Conservation (phyloP, 139 green algal species). For the Tetradesmus lagerheimii region DNA sequence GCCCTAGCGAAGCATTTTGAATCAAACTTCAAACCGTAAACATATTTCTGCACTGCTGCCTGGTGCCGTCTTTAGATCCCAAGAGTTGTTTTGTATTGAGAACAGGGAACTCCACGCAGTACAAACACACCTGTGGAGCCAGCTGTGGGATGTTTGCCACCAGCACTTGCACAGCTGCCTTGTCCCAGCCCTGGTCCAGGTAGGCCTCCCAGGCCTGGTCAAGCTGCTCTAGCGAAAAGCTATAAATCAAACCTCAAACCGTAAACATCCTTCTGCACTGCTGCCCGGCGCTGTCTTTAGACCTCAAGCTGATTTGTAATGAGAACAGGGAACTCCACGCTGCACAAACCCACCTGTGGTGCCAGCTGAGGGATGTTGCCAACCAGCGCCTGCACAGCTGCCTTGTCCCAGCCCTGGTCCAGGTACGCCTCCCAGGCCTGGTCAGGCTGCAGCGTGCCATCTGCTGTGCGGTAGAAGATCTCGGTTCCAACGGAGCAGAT, state of each 20-base stretch:
- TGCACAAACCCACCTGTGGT: slow-evolving; percentile 58
- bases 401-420: slow-evolving; percentile 75
- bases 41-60: too few species aligned
- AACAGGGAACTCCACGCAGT: slow-evolving; percentile 39
- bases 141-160: slow-evolving; percentile 57
- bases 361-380: slow-evolving; percentile 55
- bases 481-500: slow-evolving; percentile 96
- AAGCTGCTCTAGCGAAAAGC: too few species aligned
- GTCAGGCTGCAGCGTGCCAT: slow-evolving; percentile 61
- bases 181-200: slow-evolving; percentile 78
- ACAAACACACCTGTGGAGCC: slow-evolving; percentile 52
- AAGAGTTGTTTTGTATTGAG: too few species aligned
- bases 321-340: too few species aligned
- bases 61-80: too few species aligned
- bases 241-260: too few species aligned
- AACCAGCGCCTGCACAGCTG: slow-evolving; percentile 48
- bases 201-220: slow-evolving; percentile 73
- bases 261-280: too few species aligned
- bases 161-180: slow-evolving; percentile 45
- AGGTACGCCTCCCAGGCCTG: slow-evolving; percentile 72
- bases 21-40: too few species aligned
- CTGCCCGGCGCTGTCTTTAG: too few species aligned
- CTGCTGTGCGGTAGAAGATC: slow-evolving; percentile 73
- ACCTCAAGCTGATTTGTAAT: too few species aligned
- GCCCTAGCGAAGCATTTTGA: too few species aligned